These are phyloP conservation scores for Daldinia bambusicola DNA, from an alignment of 495 filamentous ascomycete species.

Conservation along the genomic window DNA sequence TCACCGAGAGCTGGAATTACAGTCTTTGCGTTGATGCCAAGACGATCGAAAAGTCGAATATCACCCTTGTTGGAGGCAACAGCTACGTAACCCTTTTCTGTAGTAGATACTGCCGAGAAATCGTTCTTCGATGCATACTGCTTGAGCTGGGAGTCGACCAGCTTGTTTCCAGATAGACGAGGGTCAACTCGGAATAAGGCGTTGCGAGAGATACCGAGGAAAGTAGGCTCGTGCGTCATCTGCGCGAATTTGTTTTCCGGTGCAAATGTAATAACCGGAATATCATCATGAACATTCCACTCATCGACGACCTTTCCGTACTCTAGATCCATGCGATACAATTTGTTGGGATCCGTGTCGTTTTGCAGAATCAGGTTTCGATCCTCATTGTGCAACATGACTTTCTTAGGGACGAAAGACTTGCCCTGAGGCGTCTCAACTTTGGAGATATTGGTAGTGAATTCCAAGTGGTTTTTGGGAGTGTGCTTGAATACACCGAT, in stretches of 20 bases:
- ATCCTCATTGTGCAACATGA: conserved; percentile 97
- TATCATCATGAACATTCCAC: conserved; percentile 99
- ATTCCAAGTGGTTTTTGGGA: conserved; percentile 89
- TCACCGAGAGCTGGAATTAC: conserved; percentile 96
- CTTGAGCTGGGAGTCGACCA: conserved; percentile 91
- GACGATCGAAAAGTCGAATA: conserved; percentile 93
- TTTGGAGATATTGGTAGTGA: conserved; percentile 97
- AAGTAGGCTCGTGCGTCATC: conserved; percentile 95
- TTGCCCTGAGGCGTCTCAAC: conserved; percentile 89
- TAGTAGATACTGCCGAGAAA: conserved; percentile 93
- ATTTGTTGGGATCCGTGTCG: conserved; percentile 80
- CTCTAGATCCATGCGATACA: conserved; percentile 98
- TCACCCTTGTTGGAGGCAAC: conserved; percentile 98
- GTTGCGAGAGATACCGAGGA: conserved; percentile 90
- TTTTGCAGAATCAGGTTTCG: conserved; percentile 93
- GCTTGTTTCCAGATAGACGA: conserved; percentile 87
- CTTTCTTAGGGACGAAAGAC: conserved; percentile 93
- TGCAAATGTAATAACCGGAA: conserved; percentile 86
- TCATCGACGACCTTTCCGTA: conserved; percentile 99
- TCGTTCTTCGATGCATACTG: conserved; percentile 97
- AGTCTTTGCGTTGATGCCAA: conserved; percentile 97
- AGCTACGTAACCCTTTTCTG: conserved; percentile 94
- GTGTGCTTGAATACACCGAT: conserved; percentile 99
- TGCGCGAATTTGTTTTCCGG: conserved; percentile 98
- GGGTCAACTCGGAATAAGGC: conserved; percentile 95